Conservation (phyloP, 208 protist genomes). For the Trypanosoma theileri region DNA sequence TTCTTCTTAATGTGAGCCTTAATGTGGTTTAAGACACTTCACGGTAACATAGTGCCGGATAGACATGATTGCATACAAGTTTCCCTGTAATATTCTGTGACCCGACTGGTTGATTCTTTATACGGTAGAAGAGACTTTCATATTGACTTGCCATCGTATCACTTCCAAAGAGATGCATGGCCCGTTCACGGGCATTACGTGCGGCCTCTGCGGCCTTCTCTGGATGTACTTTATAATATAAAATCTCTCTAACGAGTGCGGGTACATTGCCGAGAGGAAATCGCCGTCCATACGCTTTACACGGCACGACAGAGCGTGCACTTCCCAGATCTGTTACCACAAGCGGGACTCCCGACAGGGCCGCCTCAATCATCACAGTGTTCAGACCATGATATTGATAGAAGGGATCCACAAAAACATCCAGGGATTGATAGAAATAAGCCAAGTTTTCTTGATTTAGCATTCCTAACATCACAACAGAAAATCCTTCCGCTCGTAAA, state of each 20-base stretch:
- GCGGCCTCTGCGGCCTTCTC: constrained; percentile 6
- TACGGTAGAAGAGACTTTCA: constrained; percentile 27
- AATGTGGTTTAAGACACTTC: background rate
- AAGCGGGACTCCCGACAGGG: constrained; percentile 29
- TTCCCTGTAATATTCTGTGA: constrained; percentile 24
- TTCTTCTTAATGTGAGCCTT: too few species aligned
- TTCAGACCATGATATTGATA: constrained; percentile 42
- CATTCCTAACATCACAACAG: constrained; percentile 32
- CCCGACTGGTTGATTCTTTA: background rate
- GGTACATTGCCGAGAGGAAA: constrained; percentile 25
- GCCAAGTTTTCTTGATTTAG: constrained; percentile 26
- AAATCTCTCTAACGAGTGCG: constrained; percentile 21
- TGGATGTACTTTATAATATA: constrained; percentile 31
- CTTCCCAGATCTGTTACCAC: constrained; percentile 27
- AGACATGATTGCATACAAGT: constrained; percentile 21
- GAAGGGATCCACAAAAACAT: constrained; percentile 43
- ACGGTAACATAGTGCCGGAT: constrained; percentile 37
- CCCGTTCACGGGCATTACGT: constrained; percentile 15
- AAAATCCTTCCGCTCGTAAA: constrained; percentile 17
- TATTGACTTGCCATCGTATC: constrained; percentile 33
- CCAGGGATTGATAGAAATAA: constrained; percentile 32
- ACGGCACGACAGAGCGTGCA: constrained; percentile 31
- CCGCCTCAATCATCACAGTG: constrained; percentile 42
- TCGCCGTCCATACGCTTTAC: constrained; percentile 21
- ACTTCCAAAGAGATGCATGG: constrained; percentile 25